Percentiles rank a stretch among this genome's conserved stretches.
Evolutionary conservation across 768 basidiomycete species (phyloP).

Genomic region (Suillus alpinus): DNA sequence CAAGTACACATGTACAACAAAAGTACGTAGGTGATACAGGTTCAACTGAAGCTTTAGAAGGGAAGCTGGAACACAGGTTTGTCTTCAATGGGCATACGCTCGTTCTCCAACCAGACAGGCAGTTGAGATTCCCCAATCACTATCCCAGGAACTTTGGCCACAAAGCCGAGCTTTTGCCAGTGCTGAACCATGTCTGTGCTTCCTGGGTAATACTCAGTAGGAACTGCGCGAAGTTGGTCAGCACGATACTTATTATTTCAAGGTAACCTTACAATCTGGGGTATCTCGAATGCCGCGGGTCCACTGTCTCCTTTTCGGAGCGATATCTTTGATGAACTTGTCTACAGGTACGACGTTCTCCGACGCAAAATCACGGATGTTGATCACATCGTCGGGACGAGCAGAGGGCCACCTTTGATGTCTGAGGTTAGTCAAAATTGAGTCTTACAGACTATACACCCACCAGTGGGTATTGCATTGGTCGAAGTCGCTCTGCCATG

Average conservation of each 20-base stretch:
- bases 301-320: conserved; percentile 5
- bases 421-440: background rate
- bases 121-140: background rate
- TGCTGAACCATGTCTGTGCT: conserved; percentile 19
- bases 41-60: too few relatives aligned
- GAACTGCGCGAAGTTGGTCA: background rate
- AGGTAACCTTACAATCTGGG: background rate
- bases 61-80: too few relatives aligned
- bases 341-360: background rate
- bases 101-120: conserved; percentile 4
- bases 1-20: too few relatives aligned
- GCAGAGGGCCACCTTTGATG: conserved; percentile 9
- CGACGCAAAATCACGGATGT: background rate
- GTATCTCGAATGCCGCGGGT: conserved; percentile 4
- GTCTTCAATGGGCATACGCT: conserved; percentile 1
- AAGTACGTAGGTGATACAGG: too few relatives aligned
- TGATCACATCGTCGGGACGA: conserved; percentile 10
- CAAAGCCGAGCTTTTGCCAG: conserved; percentile 17
- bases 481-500: conserved; percentile 36
- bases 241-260: background rate
- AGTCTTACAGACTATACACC: conserved; percentile 1
- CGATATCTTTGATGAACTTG: background rate
- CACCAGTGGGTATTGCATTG: conserved; percentile 32
- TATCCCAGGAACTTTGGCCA: conserved; percentile 3
- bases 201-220: conserved; percentile 12